phyloP scores from a whole-genome alignment of 2,329 filamentous ascomycete species.

The Fusarium sp. region DNA sequence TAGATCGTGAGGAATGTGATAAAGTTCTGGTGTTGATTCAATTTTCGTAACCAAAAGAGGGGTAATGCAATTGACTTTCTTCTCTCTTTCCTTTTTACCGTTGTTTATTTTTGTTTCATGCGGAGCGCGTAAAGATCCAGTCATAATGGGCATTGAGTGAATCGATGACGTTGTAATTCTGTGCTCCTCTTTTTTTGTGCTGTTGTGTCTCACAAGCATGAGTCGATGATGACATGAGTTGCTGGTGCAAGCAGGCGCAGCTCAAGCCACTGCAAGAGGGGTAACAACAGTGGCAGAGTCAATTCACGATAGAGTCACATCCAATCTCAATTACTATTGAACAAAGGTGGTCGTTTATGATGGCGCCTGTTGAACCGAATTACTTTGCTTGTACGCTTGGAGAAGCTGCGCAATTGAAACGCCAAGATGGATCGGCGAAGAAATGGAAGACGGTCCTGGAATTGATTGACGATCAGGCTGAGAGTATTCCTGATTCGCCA shows the following conservation, averaged over 20 bases:
- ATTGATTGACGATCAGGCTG: conserved; percentile 62
- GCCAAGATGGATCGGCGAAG: conserved; percentile 13
- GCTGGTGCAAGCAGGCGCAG: not conserved
- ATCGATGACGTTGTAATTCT: conserved; percentile 28
- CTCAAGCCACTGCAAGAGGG: conserved; percentile 1
- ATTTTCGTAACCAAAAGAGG: conserved; percentile 1
- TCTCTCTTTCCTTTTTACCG: not conserved
- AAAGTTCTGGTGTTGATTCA: not conserved
- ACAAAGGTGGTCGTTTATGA: not conserved
- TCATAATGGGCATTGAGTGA: conserved; percentile 4
- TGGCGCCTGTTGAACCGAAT: conserved; percentile 47
- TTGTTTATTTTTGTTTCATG: not conserved
- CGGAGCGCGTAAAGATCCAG: conserved; percentile 23
- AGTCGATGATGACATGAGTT: conserved; percentile 26
- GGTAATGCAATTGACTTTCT: conserved; percentile 1
- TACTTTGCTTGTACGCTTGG: conserved; percentile 73
- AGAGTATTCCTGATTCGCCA: conserved; percentile 50
- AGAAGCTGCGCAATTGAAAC: conserved; percentile 58
- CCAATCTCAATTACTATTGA: no score
- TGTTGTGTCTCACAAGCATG: not conserved
- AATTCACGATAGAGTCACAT: not conserved
- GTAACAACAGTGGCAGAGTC: not conserved
- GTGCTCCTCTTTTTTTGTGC: conserved; percentile 6
- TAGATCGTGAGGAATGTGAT: not conserved
- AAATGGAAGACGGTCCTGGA: conserved; percentile 60